Evolutionary conservation across 2,329 filamentous ascomycete species (phyloP).

Genomic region (Talaromyces verruculosus): DNA sequence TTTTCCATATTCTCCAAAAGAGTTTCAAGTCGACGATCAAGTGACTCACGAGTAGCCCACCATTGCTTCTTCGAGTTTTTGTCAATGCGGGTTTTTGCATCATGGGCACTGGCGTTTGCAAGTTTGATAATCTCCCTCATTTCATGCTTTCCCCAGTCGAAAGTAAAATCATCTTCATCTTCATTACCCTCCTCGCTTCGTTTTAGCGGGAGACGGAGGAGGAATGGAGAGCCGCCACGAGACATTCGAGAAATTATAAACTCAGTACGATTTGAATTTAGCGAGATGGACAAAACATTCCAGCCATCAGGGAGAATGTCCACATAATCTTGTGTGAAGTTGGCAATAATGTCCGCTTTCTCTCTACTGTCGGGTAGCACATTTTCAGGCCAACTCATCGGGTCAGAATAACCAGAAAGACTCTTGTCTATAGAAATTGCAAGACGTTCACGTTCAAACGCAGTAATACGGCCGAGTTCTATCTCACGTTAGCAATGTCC

Average conservation of each 20-base stretch:
- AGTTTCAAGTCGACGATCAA: conserved; percentile 75
- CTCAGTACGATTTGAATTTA: conserved; percentile 80
- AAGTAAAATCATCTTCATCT: conserved; percentile 79
- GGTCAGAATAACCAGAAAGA: conserved; percentile 44
- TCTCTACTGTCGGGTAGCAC: conserved; percentile 25
- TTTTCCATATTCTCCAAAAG: conserved; percentile 84
- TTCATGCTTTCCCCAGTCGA: conserved; percentile 74
- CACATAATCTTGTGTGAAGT: conserved; percentile 77
- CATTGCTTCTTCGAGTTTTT: conserved; percentile 77
- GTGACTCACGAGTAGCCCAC: conserved; percentile 81
- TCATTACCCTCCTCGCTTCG: conserved; percentile 74
- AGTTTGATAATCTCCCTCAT: conserved; percentile 77
- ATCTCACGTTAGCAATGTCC: background rate
- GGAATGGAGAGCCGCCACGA: conserved; percentile 72
- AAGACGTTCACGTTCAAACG: conserved; percentile 42
- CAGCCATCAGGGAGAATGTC: conserved; percentile 80
- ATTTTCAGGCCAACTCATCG: conserved; percentile 51
- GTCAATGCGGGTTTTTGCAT: conserved; percentile 66
- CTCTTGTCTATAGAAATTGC: conserved; percentile 49
- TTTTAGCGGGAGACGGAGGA: conserved; percentile 80
- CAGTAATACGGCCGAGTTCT: conserved; percentile 45
- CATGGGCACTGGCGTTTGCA: conserved; percentile 82
- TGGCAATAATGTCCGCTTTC: conserved; percentile 50
- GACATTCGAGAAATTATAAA: conserved; percentile 86
- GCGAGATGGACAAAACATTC: conserved; percentile 80